A percentile compares a stretch with the other conserved stretches of the same genome.
Evolutionary conservation across 2,329 filamentous ascomycete species (phyloP).

Genomic region (Pestalotiopsis sp.): DNA sequence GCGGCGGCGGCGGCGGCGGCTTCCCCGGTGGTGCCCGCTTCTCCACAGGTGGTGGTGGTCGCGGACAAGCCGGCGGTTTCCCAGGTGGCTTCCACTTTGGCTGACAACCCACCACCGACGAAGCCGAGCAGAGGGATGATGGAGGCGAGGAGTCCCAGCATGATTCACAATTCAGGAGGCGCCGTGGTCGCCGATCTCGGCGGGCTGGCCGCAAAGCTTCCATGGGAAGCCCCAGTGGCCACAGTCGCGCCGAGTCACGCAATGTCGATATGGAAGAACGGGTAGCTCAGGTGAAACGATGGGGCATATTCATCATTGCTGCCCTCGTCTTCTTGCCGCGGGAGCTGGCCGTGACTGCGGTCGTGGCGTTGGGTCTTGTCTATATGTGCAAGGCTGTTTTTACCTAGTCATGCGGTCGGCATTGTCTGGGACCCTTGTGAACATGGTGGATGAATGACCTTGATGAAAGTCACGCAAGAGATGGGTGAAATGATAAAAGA

Average conservation of each 20-base stretch:
- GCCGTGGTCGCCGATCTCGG: constrained; percentile 32
- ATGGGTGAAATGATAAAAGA: constrained; percentile 7
- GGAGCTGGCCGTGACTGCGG: constrained; percentile 30
- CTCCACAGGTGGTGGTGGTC: constrained; percentile 54
- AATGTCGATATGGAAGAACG: constrained; percentile 23
- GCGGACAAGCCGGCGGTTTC: constrained; percentile 43
- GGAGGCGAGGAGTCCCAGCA: constrained; percentile 17
- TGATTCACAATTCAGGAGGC: constrained; percentile 33
- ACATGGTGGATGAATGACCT: neutral
- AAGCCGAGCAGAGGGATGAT: constrained; percentile 33
- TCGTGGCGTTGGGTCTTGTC: constrained; percentile 35
- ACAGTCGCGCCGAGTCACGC: constrained; percentile 13
- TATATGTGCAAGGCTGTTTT: constrained; percentile 31
- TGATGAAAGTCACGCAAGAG: constrained; percentile 23
- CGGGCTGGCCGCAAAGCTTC: neutral
- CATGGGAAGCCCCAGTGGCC: neutral
- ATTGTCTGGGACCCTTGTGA: constrained; percentile 21
- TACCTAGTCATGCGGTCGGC: constrained; percentile 25
- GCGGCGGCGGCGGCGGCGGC: constrained; percentile 54
- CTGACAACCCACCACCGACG: constrained; percentile 39
- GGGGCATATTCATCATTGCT: constrained; percentile 27
- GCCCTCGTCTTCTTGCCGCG: constrained; percentile 33
- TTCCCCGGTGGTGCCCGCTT: constrained; percentile 52
- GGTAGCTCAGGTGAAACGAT: constrained; percentile 31
- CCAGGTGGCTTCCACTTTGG: constrained; percentile 62